A percentile compares a stretch with the other conserved stretches of the same genome.
Conservation (phyloP, 768 basidiomycete genomes). For the Boletus tylopilopsis region DNA sequence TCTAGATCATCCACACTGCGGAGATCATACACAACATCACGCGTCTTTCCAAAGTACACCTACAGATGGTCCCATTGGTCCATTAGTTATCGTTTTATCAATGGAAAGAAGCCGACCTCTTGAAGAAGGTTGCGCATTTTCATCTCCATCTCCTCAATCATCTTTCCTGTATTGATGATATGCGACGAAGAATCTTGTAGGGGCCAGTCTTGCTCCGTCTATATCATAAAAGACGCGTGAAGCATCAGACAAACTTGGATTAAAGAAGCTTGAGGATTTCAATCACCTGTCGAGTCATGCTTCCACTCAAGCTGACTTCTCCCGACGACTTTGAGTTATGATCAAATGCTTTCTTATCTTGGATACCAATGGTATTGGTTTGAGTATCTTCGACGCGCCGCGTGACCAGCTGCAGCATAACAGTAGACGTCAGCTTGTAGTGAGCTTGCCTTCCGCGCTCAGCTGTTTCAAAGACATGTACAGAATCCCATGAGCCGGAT, state of each 20-base stretch:
- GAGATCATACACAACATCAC: constrained; percentile 91
- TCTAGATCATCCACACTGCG: constrained; percentile 85
- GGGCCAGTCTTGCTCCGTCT: constrained; percentile 87
- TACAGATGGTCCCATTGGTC: constrained; percentile 26
- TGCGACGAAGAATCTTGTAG: constrained; percentile 79
- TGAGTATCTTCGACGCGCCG: constrained; percentile 34
- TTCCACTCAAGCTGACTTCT: constrained; percentile 84
- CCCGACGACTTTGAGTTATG: constrained; percentile 61
- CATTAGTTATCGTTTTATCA: constrained; percentile 9
- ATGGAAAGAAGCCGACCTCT: constrained; percentile 48
- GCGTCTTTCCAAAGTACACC: constrained; percentile 96
- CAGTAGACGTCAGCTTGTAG: constrained; percentile 95
- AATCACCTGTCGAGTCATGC: constrained; percentile 93
- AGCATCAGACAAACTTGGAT: constrained; percentile 3
- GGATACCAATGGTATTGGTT: constrained; percentile 11
- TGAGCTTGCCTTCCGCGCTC: constrained; percentile 91
- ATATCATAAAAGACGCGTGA: constrained; percentile 5
- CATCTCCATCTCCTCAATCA: constrained; percentile 99
- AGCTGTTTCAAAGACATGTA: constrained; percentile 95
- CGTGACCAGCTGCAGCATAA: constrained; percentile 89
- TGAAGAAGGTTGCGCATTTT: constrained; percentile 96
- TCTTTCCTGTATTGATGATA: constrained; percentile 87
- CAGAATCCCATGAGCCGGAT: constrained; percentile 94
- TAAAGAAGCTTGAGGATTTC: constrained; percentile 5
- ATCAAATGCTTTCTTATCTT: constrained; percentile 37